Evolutionary conservation across 257 asterid genomes (phyloP).

Genomic region (Gentiana macrophylla): DNA sequence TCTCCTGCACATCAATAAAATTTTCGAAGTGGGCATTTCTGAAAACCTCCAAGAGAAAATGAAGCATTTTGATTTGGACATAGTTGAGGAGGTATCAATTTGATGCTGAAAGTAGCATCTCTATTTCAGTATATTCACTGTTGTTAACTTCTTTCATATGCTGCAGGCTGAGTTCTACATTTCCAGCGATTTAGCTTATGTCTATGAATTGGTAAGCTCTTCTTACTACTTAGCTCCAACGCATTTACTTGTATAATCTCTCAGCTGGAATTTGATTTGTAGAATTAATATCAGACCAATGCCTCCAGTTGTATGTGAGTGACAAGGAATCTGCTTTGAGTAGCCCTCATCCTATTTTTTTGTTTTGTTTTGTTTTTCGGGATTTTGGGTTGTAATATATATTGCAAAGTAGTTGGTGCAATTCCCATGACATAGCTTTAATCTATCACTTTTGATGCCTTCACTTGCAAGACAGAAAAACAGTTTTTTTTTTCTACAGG

Average conservation of each 20-base stretch:
- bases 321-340: too few relatives aligned
- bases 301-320: too few relatives aligned
- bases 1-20: slow-evolving; percentile 79
- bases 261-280: too few relatives aligned
- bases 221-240: too few relatives aligned
- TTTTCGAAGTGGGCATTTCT: slow-evolving; percentile 87
- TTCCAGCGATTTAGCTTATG: slow-evolving; percentile 68
- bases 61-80: slow-evolving; percentile 57
- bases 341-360: too few relatives aligned
- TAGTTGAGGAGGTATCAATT: slow-evolving; percentile 55
- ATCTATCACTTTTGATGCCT: background rate
- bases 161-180: slow-evolving; percentile 66
- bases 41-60: slow-evolving; percentile 63
- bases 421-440: background rate
- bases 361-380: too few relatives aligned
- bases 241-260: too few relatives aligned
- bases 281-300: too few relatives aligned
- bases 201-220: slow-evolving; percentile 70
- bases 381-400: too few relatives aligned
- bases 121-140: background rate
- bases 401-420: background rate
- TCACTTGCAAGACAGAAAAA: background rate
- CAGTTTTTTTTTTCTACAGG: background rate
- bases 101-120: background rate
- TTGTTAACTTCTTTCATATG: slow-evolving; percentile 8